phyloP scores from a whole-genome alignment of 305 asterid species.

The Lippia alba region DNA sequence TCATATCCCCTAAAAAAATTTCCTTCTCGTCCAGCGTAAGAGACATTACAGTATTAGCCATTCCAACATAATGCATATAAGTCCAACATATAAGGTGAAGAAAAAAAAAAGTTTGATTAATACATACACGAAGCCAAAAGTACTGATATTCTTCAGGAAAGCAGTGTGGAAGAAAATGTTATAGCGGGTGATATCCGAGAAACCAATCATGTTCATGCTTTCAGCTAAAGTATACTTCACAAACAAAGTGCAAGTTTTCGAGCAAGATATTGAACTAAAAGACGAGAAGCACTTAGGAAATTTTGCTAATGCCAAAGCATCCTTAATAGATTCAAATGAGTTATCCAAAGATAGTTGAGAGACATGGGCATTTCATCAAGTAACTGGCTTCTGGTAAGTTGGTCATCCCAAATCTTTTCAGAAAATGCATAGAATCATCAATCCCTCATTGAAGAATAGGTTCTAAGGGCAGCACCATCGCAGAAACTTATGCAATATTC shows the following conservation, averaged over 20 bases:
- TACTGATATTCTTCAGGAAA: neutral
- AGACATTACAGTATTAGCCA: too few species aligned
- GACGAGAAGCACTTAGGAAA: neutral
- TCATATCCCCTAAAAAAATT: too few species aligned
- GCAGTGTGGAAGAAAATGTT: neutral
- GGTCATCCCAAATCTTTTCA: neutral
- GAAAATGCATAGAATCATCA: neutral
- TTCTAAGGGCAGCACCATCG: slow-evolving; percentile 13
- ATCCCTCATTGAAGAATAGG: neutral
- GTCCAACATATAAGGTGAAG: too few species aligned
- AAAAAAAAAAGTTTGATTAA: too few species aligned
- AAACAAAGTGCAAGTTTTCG: slow-evolving; percentile 4
- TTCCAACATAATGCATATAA: too few species aligned
- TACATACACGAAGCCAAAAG: neutral
- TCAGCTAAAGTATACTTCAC: slow-evolving; percentile 1
- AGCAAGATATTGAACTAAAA: neutral
- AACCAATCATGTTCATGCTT: neutral
- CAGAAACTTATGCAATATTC: slow-evolving; percentile 6
- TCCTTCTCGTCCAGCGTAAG: too few species aligned
- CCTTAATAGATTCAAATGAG: neutral
- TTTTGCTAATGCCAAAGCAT: neutral
- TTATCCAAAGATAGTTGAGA: neutral
- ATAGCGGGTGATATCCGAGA: neutral
- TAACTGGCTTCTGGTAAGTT: slow-evolving; percentile 3
- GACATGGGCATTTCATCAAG: neutral